phyloP scores from a whole-genome alignment of 352 stramenopile genomes.

The Globisporangium paddicum region DNA sequence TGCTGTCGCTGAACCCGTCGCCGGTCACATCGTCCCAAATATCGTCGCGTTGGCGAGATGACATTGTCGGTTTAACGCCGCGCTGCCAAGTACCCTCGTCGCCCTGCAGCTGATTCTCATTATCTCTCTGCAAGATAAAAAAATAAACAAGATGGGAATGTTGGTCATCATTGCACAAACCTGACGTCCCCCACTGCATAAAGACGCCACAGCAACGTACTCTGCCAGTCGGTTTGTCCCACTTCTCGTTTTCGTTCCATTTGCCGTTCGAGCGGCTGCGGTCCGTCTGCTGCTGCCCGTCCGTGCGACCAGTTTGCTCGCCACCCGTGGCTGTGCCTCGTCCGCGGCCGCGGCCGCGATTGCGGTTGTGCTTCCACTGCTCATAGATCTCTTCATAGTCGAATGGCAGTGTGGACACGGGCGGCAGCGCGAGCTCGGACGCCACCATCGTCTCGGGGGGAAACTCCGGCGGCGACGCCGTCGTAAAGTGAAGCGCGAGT shows the following conservation, averaged over 20 bases:
- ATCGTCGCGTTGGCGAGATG: slow-evolving; percentile 33
- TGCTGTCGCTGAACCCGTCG: slow-evolving; percentile 29
- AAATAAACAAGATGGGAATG: neutral
- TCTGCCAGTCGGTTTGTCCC: slow-evolving; percentile 32
- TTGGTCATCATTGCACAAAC: neutral
- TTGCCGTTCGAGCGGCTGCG: slow-evolving; percentile 43
- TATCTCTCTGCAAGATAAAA: slow-evolving; percentile 16
- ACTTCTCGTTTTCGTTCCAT: slow-evolving; percentile 42
- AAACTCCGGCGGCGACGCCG: slow-evolving; percentile 40
- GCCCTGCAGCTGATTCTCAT: slow-evolving; percentile 19
- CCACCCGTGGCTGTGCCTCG: slow-evolving; percentile 31
- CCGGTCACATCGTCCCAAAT: slow-evolving; percentile 80
- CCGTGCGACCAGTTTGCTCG: slow-evolving; percentile 5
- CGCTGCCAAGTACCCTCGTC: slow-evolving; percentile 59
- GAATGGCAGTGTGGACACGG: slow-evolving; percentile 71
- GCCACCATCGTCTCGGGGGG: slow-evolving; percentile 60
- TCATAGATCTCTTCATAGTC: slow-evolving; percentile 89
- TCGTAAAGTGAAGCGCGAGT: slow-evolving; percentile 63
- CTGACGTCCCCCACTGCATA: neutral
- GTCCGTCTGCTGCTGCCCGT: slow-evolving; percentile 27
- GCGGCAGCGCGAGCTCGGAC: slow-evolving; percentile 59
- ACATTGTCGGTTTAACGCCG: slow-evolving; percentile 30
- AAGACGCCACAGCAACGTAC: slow-evolving; percentile 3
- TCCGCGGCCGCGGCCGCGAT: slow-evolving; percentile 66
- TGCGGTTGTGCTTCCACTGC: slow-evolving; percentile 79